Base-by-base conservation (phyloP, 1,139 yeast species). In the Kurtzmaniella natalensis region DNA sequence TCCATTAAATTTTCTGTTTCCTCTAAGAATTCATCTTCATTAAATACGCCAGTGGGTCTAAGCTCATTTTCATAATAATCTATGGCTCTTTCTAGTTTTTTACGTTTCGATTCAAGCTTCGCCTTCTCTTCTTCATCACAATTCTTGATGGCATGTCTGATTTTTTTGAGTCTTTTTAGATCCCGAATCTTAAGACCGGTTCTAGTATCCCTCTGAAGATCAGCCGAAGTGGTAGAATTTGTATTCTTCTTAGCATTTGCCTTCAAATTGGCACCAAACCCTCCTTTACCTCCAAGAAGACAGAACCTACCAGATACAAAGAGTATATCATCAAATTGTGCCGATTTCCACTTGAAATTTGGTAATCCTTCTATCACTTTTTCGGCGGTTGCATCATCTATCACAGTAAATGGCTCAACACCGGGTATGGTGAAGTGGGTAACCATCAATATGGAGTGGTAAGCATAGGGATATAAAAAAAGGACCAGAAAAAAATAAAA, bases 281-380 rank as follows among this genome's bases (percentile, higher is more conserved):
- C 77, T 23, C 77, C 77, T 50, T 71, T 71, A 16, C 78, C 77
- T 11, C 77, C 76, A 13, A 11, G 16, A 14, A 23, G 14, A 11
- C 14, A 11, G 16, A 23, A 23, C 8, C 16, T 23, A 14, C 26
- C 26, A 14, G 7, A 7, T 4, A 16, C 26, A 23, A 23, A 23
- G 8, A 9, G 11, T 7, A 17, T 21, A 8, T 18, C 29, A 26
- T 17, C 20, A 8, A 10, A 17, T 5, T 17, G 20, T 10, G 14
- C 9, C 16, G 17, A 9, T 10, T 16, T n/a, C 29, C 29, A 26
- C n/a, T 17, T 26, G 4, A 23, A n/a, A n/a, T n/a, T n/a, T n/a
- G n/a, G n/a, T n/a, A n/a, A n/a, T n/a, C n/a, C n/a, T n/a, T n/a
- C n/a, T n/a, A n/a, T n/a, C n/a, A n/a, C n/a, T n/a, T n/a, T n/a